Base-by-base conservation (phyloP, 2,329 filamentous ascomycete genomes). In the Cylindrodendrum hubeiense region DNA sequence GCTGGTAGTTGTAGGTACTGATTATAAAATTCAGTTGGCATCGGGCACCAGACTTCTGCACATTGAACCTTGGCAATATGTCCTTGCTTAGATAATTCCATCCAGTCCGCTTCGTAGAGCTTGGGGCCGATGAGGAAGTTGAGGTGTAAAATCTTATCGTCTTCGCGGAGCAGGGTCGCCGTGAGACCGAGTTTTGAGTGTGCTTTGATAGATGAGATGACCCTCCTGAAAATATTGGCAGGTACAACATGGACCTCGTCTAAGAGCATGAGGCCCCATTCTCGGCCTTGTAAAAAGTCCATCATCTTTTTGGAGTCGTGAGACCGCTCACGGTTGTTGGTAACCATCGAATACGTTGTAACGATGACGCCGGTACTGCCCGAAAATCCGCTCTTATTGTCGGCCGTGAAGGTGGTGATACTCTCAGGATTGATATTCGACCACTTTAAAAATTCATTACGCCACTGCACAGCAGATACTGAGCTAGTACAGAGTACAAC, bases 311-410 rank as follows among this genome's bases (percentile, higher is more conserved):
- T 90, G 3, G 95, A 93, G 77, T 99, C 95, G 77, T 98, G 91
- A 2, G 96, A 95, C 63, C 95, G 93, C 92, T 53, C 94, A 88
- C 15, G 91, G 94, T 75, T 96, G 93, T 9, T 12, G 2, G 94
- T 97, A n/a, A 99, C 94, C 96, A 99, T 99, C 64, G 94, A 96
- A 79, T 99, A 99, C 1, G 96, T 99, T 12, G 95, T 97, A 56
- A 99, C 94, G 70, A 99, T 97, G 70, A 99, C 95, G 76, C 96
- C 96, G 1, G 96, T 97, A 76, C 94, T 95, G 54, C 95, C 90
- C 1, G 91, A 90, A 74, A 99, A 97, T 61, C 86, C 87, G 12
- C 76, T 79, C 61, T 91, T 90, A 80, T 99, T 99, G 78, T 97
- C 94, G 0, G 95, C 95, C 0, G 96, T 98, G 79, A 99, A 99